phyloP scores from a whole-genome alignment of 306 rosid species.

The Cicer yamashitae region DNA sequence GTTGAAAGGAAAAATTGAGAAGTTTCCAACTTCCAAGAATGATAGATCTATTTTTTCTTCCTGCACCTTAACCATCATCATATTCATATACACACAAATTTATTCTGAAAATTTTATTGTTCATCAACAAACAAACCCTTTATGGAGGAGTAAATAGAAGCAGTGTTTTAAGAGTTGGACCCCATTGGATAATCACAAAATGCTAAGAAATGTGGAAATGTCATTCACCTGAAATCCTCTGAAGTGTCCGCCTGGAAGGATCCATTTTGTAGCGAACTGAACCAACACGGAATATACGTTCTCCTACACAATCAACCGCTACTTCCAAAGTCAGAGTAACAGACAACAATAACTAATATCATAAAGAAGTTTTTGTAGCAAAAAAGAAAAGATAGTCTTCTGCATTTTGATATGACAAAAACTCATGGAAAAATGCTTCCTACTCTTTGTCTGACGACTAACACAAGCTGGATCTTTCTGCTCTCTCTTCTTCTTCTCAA shows the following conservation, averaged over 20 bases:
- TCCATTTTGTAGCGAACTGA: conserved; percentile 81
- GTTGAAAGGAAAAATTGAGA: conserved; percentile 7
- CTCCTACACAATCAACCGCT: conserved; percentile 65
- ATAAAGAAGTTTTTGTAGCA: conserved; percentile 14
- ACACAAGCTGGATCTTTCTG: conserved; percentile 56
- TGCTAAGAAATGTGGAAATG: conserved; percentile 30
- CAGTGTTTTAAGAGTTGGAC: conserved; percentile 6
- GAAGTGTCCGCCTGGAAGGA: conserved; percentile 83
- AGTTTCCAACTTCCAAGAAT: conserved; percentile 5
- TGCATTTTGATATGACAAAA: conserved; percentile 43
- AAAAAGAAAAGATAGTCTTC: conserved; percentile 18
- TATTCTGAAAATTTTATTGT: not conserved
- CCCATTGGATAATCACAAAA: conserved; percentile 6
- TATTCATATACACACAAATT: not conserved
- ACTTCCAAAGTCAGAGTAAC: conserved; percentile 46
- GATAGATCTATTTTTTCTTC: conserved; percentile 17
- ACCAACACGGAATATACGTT: conserved; percentile 79
- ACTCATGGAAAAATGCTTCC: conserved; percentile 66
- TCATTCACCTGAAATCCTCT: conserved; percentile 78
- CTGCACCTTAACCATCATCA: conserved; percentile 1
- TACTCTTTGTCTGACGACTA: conserved; percentile 62
- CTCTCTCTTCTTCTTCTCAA: conserved; percentile 85
- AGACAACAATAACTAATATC: conserved; percentile 33
- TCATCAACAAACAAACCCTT: conserved; percentile 6
- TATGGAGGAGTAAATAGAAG: not conserved